Base-by-base conservation (phyloP, 2,329 filamentous ascomycete species). In the Fusarium incarnatum region DNA sequence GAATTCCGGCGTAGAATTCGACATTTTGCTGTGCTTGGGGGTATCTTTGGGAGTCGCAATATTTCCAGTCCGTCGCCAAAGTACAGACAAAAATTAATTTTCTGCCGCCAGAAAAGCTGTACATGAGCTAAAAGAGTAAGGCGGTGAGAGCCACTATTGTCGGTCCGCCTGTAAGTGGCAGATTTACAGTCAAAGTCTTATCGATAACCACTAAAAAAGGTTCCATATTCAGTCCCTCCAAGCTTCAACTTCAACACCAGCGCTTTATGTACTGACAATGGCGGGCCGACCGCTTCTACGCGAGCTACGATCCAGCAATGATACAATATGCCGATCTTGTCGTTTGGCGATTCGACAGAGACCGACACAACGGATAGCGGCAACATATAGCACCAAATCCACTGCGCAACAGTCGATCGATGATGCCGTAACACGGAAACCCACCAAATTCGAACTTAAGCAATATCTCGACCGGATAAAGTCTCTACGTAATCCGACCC, bases 1-100 rank as follows among this genome's bases (percentile, higher is more conserved):
- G 75, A 85, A 89, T 60, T 88, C 86, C 66, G 85, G 81, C 71
- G 82, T 76, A 53, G 81, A 76, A 64, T 78, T 80, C 67, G 83
- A 81, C 84, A 84, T 84, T 73, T 75, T 57, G 44, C 47, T 65
- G 71, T 72, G 47, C 47, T 63, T 70, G 23, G 59, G 73, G 59
- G 65, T 64, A 72, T 76, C 63, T 69, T 68, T 52, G 59, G 55
- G 53, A 69, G 63, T 68, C 73, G 64, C 62, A 66, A 64, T 64
- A 60, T 70, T 66, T 49, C 60, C 59, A 73, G 60, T 37, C 59
- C 52, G 55, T 45, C 56, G 32, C 57, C 45, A 42, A 42, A 34
- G 30, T 45, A 28, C 56, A 64, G 50, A 62, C 71, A 77, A 79
- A 81, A 79, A 80, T 73, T 76, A 77, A 77, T 72, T 79, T 81